Evolutionary conservation across 768 basidiomycete genomes (phyloP).

Genomic region (Pleurotus citrinopileatus): DNA sequence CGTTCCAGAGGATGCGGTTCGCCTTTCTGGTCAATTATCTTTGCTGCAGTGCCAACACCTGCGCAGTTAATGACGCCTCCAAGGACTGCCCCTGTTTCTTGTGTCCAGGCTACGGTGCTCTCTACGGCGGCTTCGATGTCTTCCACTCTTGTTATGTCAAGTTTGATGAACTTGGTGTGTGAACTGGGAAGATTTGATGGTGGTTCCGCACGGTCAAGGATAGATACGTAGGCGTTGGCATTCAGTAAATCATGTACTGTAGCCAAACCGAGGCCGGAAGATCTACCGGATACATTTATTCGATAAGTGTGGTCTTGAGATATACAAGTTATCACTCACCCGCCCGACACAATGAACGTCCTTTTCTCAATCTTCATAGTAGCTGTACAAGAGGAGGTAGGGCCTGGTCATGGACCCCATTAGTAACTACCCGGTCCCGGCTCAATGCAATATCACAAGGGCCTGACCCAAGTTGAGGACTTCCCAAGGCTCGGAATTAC

Average conservation of each 20-base stretch:
- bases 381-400: neutral
- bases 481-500: no score
- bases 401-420: no score
- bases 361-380: conserved; percentile 48
- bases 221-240: conserved; percentile 43
- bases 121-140: conserved; percentile 38
- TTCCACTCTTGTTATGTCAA: conserved; percentile 35
- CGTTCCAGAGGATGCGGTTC: conserved; percentile 46
- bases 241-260: conserved; percentile 44
- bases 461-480: no score
- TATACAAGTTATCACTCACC: conserved; percentile 30
- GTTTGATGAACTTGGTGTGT: conserved; percentile 35
- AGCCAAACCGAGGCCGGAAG: conserved; percentile 56
- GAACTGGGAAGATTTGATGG: conserved; percentile 20
- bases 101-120: conserved; percentile 35
- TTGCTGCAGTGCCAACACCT: conserved; percentile 42
- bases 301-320: neutral
- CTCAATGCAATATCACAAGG: no score
- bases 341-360: conserved; percentile 57
- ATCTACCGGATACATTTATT: conserved; percentile 26
- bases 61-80: conserved; percentile 62
- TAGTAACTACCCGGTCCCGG: no score
- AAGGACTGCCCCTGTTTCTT: conserved; percentile 39
- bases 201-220: conserved; percentile 48
- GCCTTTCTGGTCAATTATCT: conserved; percentile 43